Conservation (phyloP, 169 alveolate genomes). For the Theileria sp. region DNA sequence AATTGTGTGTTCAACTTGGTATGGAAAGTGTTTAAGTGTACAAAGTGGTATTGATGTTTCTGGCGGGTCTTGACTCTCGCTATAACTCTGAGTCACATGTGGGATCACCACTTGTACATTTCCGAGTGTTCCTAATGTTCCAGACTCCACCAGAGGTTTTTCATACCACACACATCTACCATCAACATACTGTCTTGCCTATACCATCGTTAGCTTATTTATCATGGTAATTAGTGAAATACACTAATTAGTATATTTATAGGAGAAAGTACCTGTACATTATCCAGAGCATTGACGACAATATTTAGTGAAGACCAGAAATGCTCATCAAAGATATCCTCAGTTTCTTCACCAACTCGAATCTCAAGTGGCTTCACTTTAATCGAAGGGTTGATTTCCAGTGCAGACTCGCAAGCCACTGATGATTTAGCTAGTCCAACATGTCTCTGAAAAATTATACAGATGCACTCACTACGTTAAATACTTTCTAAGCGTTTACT, state of each 20-base stretch:
- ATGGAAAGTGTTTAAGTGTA: constrained; percentile 94
- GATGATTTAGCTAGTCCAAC: constrained; percentile 76
- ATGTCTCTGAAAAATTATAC: constrained; percentile 42
- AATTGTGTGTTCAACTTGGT: constrained; percentile 96
- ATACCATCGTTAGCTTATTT: constrained; percentile 31
- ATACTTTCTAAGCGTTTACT: constrained; percentile 67
- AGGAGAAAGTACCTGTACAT: constrained; percentile 68
- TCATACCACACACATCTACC: constrained; percentile 95
- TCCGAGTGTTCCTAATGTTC: constrained; percentile 98
- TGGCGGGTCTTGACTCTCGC: constrained; percentile 97
- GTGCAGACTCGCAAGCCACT: constrained; percentile 84
- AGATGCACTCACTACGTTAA: constrained; percentile 10
- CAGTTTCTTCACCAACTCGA: constrained; percentile 94
- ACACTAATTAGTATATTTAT: neutral
- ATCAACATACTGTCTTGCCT: constrained; percentile 97
- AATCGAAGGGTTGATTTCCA: constrained; percentile 83
- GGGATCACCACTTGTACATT: constrained; percentile 94
- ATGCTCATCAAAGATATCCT: constrained; percentile 91
- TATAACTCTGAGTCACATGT: constrained; percentile 93
- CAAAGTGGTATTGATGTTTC: constrained; percentile 96
- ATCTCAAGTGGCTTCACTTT: constrained; percentile 79
- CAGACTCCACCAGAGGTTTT: constrained; percentile 97
- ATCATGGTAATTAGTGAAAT: neutral
- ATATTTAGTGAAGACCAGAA: constrained; percentile 95
- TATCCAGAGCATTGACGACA: constrained; percentile 97